Base-by-base conservation (phyloP, 306 rosid species). In the Pachyrhizus erosus region DNA sequence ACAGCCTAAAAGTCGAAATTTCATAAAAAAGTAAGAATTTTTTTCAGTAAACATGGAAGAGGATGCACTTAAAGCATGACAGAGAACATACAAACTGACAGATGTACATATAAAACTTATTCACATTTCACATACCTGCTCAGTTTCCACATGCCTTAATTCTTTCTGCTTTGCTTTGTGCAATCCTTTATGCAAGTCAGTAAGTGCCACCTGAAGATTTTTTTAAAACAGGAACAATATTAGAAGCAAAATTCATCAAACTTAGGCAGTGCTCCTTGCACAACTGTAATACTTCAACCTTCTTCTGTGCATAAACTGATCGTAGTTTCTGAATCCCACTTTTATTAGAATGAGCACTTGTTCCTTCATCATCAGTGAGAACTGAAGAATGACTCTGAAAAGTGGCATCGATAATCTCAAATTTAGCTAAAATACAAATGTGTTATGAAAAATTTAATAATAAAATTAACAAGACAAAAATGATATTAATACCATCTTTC, bases 351-450 rank as follows among this genome's bases (percentile, higher is more conserved):
- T 65, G 83, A 75, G 82, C 85, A 80, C 85, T 89, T 90, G 77
- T 87, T 73, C 93, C 97, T 83, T 93, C 96, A 81, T 96, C 99
- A 76, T 93, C 96, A 3, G 96, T 93, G 73, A 93, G 86, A 82
- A 93, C 91, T 13, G 96, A 96, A 64, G 99, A 93, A 37, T 92
- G 97, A 86, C 98, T 96, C 98, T 96, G 91, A 79, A 88, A 87
- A 67, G 49, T 52, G 84, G 65, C 10, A 84, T 42, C 76, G 37
- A 84, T 62, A n/a, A 39, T 45, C 75, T 76, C 60, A 69, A 26
- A 49, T 60, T 72, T 72, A 67, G 55, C 37, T 46, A 66, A 75
- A 26, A 27, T 18, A 55, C 12, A 23, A 80, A 68, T 23, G 9
- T 67, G 33, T 5, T 31, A 42, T 48, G 33, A 42, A 5, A 40